Conservation (phyloP, 2,329 filamentous ascomycete genomes). For the Ophiocordyceps camponoti-saundersi region DNA sequence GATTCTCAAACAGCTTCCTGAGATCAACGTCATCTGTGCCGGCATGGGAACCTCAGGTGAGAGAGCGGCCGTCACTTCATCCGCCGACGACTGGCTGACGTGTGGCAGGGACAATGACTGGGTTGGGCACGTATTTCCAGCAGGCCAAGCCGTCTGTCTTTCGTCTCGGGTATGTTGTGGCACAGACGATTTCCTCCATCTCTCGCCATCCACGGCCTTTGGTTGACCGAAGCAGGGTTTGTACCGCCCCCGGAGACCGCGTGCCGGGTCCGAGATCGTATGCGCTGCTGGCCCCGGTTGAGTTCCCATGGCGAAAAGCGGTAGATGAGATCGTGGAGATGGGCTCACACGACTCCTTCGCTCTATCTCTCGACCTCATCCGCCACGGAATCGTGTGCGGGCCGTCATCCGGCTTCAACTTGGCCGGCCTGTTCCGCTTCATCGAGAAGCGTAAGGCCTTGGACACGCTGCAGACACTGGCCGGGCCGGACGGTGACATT, state of each 20-base stretch:
- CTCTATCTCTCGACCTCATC: conserved; percentile 33
- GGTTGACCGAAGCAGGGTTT: conserved; percentile 22
- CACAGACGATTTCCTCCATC: not conserved
- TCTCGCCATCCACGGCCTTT: too few relatives aligned
- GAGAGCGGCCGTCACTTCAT: conserved; percentile 1
- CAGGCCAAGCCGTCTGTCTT: conserved; percentile 28
- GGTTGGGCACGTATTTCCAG: conserved; percentile 32
- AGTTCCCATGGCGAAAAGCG: conserved; percentile 40
- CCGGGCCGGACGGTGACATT: conserved; percentile 25
- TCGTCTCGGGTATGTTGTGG: conserved; percentile 11
- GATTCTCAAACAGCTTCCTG: conserved; percentile 35
- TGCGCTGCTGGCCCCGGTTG: conserved; percentile 27
- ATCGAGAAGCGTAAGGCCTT: conserved; percentile 28
- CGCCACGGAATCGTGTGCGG: conserved; percentile 41
- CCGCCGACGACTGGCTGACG: not conserved
- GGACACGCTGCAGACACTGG: conserved; percentile 24
- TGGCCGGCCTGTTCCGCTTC: conserved; percentile 32
- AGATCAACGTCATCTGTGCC: conserved; percentile 37
- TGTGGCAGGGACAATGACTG: conserved; percentile 18
- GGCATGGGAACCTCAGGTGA: conserved; percentile 39
- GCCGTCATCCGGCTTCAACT: conserved; percentile 42
- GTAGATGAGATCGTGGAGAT: conserved; percentile 41
- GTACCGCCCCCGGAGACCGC: conserved; percentile 36
- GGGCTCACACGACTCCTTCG: conserved; percentile 34
- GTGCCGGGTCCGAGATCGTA: conserved; percentile 41